A percentile compares a stretch with the other conserved stretches of the same genome.
Evolutionary conservation across 1,284 basidiomycete species (phyloP).

Genomic region (Pterulicium gracile): DNA sequence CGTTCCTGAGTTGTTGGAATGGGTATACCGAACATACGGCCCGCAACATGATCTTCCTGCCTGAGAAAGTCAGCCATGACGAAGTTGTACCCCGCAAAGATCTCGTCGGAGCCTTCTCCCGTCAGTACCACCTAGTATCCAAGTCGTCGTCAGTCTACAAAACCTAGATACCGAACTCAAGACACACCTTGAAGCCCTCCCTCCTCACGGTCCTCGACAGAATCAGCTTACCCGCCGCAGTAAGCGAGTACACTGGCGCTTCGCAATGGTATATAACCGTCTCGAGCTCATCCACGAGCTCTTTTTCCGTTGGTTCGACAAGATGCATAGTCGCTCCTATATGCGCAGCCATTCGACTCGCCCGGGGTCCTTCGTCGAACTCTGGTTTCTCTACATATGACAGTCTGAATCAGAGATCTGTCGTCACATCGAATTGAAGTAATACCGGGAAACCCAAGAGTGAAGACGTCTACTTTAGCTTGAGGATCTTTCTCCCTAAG

Average conservation of each 20-base stretch:
- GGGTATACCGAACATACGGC: conserved; percentile 7
- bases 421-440: too few relatives aligned
- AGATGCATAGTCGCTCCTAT: conserved; percentile 10
- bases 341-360: conserved; percentile 10
- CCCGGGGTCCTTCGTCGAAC: conserved; percentile 9
- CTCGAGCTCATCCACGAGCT: conserved; percentile 11
- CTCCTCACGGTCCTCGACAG: conserved; percentile 10
- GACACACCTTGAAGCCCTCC: conserved; percentile 10
- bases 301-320: conserved; percentile 10
- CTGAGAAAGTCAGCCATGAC: conserved; percentile 12
- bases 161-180: background rate
- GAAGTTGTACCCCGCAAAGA: conserved; percentile 12
- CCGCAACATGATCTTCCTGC: conserved; percentile 7
- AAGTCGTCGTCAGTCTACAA: too few relatives aligned
- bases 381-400: conserved; percentile 2
- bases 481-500: conserved; percentile 8
- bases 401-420: too few relatives aligned
- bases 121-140: conserved; percentile 10
- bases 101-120: conserved; percentile 14
- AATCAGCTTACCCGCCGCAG: conserved; percentile 11
- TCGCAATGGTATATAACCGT: conserved; percentile 10
- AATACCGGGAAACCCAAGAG: conserved; percentile 9
- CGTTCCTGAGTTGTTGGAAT: conserved; percentile 9
- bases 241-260: conserved; percentile 9
- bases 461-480: conserved; percentile 8